Evolutionary conservation across 1,139 yeast genomes (phyloP).

Genomic region (Hyphopichia pseudoburtonii): DNA sequence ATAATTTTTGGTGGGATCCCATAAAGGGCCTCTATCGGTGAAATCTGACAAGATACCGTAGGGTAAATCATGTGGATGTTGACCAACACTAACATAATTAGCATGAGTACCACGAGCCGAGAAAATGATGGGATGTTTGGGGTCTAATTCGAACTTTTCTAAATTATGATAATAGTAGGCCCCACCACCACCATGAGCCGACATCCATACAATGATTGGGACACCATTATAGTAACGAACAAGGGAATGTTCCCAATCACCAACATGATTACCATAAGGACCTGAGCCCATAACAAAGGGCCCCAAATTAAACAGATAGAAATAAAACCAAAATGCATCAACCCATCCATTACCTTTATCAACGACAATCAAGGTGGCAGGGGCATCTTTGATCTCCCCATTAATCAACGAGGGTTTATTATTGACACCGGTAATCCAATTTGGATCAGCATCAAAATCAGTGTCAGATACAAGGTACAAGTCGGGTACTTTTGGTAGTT

Average conservation of each 20-base stretch:
- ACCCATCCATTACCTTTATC: slow-evolving; percentile 93
- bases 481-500: slow-evolving; percentile 27
- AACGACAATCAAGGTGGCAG: slow-evolving; percentile 77
- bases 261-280: slow-evolving; percentile 95
- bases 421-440: slow-evolving; percentile 77
- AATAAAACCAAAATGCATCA: slow-evolving; percentile 95
- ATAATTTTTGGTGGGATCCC: slow-evolving; percentile 88
- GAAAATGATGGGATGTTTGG: slow-evolving; percentile 68
- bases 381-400: slow-evolving; percentile 73
- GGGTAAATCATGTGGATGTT: slow-evolving; percentile 93
- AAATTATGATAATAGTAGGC: slow-evolving; percentile 76
- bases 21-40: slow-evolving; percentile 90
- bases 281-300: slow-evolving; percentile 98
- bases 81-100: slow-evolving; percentile 93
- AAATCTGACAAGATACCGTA: slow-evolving; percentile 87
- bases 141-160: slow-evolving; percentile 59
- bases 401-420: slow-evolving; percentile 70
- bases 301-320: slow-evolving; percentile 90
- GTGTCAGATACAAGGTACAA: slow-evolving; percentile 63
- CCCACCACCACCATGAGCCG: slow-evolving; percentile 97
- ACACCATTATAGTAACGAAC: slow-evolving; percentile 79
- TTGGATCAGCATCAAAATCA: slow-evolving; percentile 75
- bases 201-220: slow-evolving; percentile 96
- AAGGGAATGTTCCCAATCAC: slow-evolving; percentile 97
- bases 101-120: slow-evolving; percentile 97